phyloP scores from a whole-genome alignment of 305 asterid genomes.

The Ilex paraguariensis region DNA sequence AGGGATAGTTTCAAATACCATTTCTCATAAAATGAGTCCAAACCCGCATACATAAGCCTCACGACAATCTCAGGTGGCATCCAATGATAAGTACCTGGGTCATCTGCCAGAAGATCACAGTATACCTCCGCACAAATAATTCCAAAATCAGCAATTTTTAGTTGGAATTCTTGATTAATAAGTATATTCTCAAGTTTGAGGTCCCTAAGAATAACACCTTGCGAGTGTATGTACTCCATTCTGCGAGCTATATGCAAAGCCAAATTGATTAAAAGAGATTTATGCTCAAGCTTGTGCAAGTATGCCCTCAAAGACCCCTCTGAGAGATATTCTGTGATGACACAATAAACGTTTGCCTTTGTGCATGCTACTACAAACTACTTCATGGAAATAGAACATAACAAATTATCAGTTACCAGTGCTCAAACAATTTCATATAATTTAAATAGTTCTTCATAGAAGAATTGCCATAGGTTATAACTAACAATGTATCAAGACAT shows the following conservation, averaged over 20 bases:
- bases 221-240: constrained; percentile 76
- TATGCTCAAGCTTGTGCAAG: constrained; percentile 56
- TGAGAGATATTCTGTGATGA: constrained; percentile 44
- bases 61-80: too few species aligned
- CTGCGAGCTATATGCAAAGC: constrained; percentile 78
- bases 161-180: constrained; percentile 48
- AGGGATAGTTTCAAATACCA: constrained; percentile 79
- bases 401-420: too few species aligned
- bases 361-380: constrained; percentile 50
- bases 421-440: too few species aligned
- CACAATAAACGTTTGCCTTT: constrained; percentile 43
- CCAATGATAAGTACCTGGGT: too few species aligned
- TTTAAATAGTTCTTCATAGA: too few species aligned
- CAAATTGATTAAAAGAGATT: constrained; percentile 48
- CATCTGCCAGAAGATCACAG: too few species aligned
- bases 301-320: constrained; percentile 50
- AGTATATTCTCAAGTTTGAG: constrained; percentile 80
- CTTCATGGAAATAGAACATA: constrained; percentile 3
- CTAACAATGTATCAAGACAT: too few species aligned
- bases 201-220: constrained; percentile 67
- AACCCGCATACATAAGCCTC: too few species aligned
- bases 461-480: too few species aligned
- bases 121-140: too few species aligned
- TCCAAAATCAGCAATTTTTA: too few species aligned
- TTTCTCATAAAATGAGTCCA: constrained; percentile 87